Evolutionary conservation across 257 asterid genomes (phyloP), one percentile per base, ranked within the genome.

Genomic region (Paulownia fortunei): DNA sequence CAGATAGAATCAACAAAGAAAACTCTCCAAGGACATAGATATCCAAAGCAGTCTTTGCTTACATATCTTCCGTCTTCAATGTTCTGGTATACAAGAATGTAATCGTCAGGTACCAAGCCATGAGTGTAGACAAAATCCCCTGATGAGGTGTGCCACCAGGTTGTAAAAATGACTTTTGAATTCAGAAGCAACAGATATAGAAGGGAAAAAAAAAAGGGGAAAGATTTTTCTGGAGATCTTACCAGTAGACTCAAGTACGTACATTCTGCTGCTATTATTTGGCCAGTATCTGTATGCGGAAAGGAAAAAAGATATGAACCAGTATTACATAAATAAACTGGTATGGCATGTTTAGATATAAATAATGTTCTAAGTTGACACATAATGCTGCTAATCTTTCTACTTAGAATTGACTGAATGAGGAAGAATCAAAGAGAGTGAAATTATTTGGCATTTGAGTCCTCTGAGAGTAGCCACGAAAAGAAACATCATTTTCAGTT

Each of bases 231-330:
- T 1, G 8, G 67, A 36, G 49, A 77, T 58, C 60, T 8, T 81
- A 88, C 93, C 93, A 0, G 93, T 88, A 4, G 82, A 82, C 83
- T 88, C 93, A 0, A 88, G 87, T 47, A 88, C 88, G 32, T 88
- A 86, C 91, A 88, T 88, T 79, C 88, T 83, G 82, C 93, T 88
- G 77, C 83, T 88, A 32, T 88, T 88, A 30, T 88, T 88, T n/a
- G 93, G 93, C 91, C 93, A 88, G 64, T 58, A 88, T 49, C 93
- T 88, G 84, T 37, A 55, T 16, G 21, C 2, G 10, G 41, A 68
- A 54, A 11, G 56, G 64, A 24, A 56, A 69, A 52, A 1, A 8
- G 0, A 21, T 39, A 24, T 8, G 9, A 44, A 58, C 18, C 5
- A 62, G 24, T 37, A 74, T 24, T 12, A 11, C 37, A 36, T 10